phyloP scores from a whole-genome alignment of 2,329 filamentous ascomycete genomes.

The Stemphylium lycopersici region DNA sequence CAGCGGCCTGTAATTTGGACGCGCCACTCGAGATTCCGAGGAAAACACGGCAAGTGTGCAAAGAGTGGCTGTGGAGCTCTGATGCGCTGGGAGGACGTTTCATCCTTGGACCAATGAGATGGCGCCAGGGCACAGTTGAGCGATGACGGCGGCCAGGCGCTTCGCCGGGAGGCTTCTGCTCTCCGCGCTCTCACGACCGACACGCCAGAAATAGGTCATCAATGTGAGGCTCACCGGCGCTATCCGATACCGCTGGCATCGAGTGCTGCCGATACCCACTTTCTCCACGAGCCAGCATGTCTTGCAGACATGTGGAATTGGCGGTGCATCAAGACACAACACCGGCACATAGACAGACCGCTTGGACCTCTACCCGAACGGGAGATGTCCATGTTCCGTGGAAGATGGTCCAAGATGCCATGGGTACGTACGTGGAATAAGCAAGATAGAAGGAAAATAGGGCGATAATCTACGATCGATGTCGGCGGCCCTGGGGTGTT shows the following conservation, averaged over 20 bases:
- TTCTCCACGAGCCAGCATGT: not conserved
- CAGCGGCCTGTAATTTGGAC: conserved; percentile 29
- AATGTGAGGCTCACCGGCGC: not conserved
- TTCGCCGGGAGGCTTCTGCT: conserved; percentile 23
- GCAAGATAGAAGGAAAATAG: not conserved
- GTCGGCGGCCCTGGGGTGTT: not conserved
- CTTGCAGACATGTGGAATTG: not conserved
- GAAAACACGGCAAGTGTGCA: conserved; percentile 20
- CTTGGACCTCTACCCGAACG: not conserved
- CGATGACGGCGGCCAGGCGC: conserved; percentile 21
- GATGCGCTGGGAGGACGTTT: conserved; percentile 30
- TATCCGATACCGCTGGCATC: conserved; percentile 1
- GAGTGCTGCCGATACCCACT: conserved; percentile 1
- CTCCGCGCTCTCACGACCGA: conserved; percentile 14
- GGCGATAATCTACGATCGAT: not conserved
- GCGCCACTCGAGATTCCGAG: conserved; percentile 28
- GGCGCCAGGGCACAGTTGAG: conserved; percentile 12
- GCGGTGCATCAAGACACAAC: not conserved
- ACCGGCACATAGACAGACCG: not conserved
- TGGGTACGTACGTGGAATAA: not conserved
- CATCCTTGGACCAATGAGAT: conserved; percentile 34
- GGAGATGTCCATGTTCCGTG: not conserved
- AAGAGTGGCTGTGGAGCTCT: conserved; percentile 41
- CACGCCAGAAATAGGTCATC: conserved; percentile 12
- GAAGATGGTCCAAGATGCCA: not conserved